Evolutionary conservation across 2,329 filamentous ascomycete genomes (phyloP).

Genomic region (Pyricularia grisea): DNA sequence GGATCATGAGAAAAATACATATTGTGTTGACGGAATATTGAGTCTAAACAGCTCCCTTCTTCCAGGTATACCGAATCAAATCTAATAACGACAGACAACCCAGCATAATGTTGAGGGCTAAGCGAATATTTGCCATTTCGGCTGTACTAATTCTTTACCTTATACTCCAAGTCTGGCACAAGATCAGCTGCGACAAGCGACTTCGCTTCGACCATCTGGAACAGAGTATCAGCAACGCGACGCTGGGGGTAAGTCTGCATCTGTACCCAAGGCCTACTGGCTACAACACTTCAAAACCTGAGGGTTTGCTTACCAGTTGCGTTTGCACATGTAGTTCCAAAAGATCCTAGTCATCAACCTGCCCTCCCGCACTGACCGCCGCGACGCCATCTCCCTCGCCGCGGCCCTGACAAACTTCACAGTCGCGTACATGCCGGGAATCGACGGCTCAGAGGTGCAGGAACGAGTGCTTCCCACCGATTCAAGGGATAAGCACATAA

Average conservation of each 20-base stretch:
- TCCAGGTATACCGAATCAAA: background rate
- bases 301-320: background rate
- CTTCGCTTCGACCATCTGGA: too few relatives aligned
- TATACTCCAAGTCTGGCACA: too few relatives aligned
- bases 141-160: too few relatives aligned
- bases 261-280: background rate
- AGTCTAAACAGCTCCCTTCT: background rate
- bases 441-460: slow-evolving; percentile 25
- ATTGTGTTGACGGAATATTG: background rate
- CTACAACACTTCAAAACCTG: background rate
- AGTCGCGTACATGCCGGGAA: slow-evolving; percentile 36
- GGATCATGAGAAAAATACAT: background rate
- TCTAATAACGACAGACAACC: background rate
- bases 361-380: slow-evolving; percentile 37
- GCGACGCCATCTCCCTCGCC: slow-evolving; percentile 37
- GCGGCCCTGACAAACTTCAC: slow-evolving; percentile 33
- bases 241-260: background rate
- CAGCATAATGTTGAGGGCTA: too few relatives aligned
- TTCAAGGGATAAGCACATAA: slow-evolving; percentile 20
- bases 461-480: slow-evolving; percentile 25
- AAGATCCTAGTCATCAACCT: slow-evolving; percentile 43
- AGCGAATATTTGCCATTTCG: too few relatives aligned
- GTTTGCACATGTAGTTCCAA: slow-evolving; percentile 31
- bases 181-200: too few relatives aligned
- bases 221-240: background rate